Percentiles rank a stretch among this genome's conserved stretches.
phyloP scores from a whole-genome alignment of 441 rosid species.

The Brassica hybrid region DNA sequence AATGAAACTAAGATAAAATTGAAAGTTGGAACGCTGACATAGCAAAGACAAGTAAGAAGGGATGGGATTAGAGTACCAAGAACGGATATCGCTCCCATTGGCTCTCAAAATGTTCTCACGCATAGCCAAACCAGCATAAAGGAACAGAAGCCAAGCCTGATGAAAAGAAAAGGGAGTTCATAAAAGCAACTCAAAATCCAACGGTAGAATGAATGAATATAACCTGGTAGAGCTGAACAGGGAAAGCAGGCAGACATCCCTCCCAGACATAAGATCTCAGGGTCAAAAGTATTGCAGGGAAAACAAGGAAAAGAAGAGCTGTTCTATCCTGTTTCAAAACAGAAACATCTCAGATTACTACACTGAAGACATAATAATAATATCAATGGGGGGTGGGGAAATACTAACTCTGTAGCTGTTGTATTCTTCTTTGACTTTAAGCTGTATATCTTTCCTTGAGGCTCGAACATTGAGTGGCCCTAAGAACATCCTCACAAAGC shows the following conservation, averaged over 20 bases:
- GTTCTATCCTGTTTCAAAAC: conserved; percentile 76
- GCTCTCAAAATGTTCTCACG: conserved; percentile 92
- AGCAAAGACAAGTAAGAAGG: not conserved
- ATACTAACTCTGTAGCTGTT: conserved; percentile 72
- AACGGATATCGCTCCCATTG: conserved; percentile 97
- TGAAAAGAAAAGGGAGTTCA: not conserved
- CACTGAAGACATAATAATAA: too few relatives aligned
- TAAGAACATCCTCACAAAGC: conserved; percentile 82
- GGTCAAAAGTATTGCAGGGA: conserved; percentile 73
- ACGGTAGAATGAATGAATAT: not conserved
- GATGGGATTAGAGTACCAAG: conserved; percentile 59
- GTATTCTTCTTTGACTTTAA: conserved; percentile 99
- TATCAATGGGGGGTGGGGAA: too few relatives aligned
- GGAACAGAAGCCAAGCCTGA: conserved; percentile 96
- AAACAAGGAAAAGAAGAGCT: conserved; percentile 89
- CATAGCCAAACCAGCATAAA: conserved; percentile 92
- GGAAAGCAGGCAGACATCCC: conserved; percentile 93
- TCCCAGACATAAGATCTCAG: conserved; percentile 86
- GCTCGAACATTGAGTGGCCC: conserved; percentile 98
- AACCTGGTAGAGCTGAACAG: conserved; percentile 96
- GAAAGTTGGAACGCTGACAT: not conserved
- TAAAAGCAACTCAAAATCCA: not conserved
- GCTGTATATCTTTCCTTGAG: conserved; percentile 80
- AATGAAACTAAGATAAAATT: too few relatives aligned
- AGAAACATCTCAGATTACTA: not conserved